phyloP scores from a whole-genome alignment of 2,329 filamentous ascomycete genomes.

The Tolypocladium album region DNA sequence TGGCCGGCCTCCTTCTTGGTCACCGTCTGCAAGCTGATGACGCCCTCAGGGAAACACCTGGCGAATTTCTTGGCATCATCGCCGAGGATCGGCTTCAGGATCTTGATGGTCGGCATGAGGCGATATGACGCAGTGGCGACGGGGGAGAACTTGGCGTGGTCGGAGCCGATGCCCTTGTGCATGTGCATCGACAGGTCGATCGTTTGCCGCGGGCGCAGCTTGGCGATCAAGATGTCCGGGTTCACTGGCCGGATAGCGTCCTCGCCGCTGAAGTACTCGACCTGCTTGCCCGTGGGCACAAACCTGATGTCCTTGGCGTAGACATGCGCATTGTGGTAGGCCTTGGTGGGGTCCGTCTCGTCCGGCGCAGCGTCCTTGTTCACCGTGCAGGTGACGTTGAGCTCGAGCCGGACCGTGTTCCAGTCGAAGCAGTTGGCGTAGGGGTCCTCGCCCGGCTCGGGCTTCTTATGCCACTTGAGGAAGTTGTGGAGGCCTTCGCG shows the following conservation, averaged over 20 bases:
- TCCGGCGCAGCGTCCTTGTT: conserved; percentile 60
- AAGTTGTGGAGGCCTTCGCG: conserved; percentile 65
- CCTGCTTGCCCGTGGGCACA: conserved; percentile 63
- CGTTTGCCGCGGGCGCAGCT: conserved; percentile 81
- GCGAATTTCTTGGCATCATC: conserved; percentile 82
- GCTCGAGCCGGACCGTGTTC: conserved; percentile 74
- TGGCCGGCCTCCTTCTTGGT: conserved; percentile 53
- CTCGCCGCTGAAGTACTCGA: conserved; percentile 55
- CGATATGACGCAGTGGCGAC: conserved; percentile 92
- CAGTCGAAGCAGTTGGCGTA: conserved; percentile 58
- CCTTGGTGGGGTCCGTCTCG: conserved; percentile 71
- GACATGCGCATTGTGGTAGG: conserved; percentile 77
- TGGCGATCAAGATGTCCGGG: conserved; percentile 88
- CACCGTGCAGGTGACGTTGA: conserved; percentile 71
- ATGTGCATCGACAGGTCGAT: conserved; percentile 86
- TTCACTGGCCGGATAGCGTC: conserved; percentile 66
- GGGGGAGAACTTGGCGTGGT: conserved; percentile 95
- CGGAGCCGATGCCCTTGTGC: conserved; percentile 84
- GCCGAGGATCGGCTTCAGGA: conserved; percentile 73
- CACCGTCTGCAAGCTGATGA: conserved; percentile 70
- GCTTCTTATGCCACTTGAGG: conserved; percentile 73
- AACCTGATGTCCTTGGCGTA: conserved; percentile 73
- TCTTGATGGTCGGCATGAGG: conserved; percentile 78
- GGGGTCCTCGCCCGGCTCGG: conserved; percentile 49
- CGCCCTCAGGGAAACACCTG: conserved; percentile 78